Percentiles rank a stretch among this genome's conserved stretches.
These are phyloP conservation scores for Apiospora phragmitis DNA, from an alignment of 2,329 filamentous ascomycete species.

Conservation along the genomic window DNA sequence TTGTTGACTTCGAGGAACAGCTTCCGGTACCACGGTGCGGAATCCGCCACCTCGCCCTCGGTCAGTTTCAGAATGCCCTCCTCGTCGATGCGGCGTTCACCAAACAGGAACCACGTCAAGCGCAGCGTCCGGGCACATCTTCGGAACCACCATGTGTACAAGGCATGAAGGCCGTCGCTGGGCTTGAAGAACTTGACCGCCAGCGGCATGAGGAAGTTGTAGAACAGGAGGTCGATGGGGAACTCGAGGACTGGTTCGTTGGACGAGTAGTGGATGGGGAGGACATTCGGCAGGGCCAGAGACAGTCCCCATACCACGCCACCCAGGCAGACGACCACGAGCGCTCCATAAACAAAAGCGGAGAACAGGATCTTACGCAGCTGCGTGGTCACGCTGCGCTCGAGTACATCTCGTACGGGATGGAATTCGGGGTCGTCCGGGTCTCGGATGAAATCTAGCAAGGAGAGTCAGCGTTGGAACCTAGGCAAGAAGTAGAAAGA, in stretches of 20 bases:
- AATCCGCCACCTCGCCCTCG: slow-evolving; percentile 30
- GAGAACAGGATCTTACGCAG: slow-evolving; percentile 95
- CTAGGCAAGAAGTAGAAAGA: no score
- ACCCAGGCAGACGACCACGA: slow-evolving; percentile 90
- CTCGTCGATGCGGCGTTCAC: slow-evolving; percentile 77
- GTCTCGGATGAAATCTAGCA: slow-evolving; percentile 95
- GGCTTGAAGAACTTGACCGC: slow-evolving; percentile 83
- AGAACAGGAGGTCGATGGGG: slow-evolving; percentile 89
- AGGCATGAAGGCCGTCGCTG: slow-evolving; percentile 76
- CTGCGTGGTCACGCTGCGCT: slow-evolving; percentile 88
- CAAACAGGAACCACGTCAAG: slow-evolving; percentile 91
- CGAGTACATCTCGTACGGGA: slow-evolving; percentile 92
- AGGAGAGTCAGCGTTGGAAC: not conserved
- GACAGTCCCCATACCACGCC: slow-evolving; percentile 93
- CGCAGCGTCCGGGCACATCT: slow-evolving; percentile 78
- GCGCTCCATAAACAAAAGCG: slow-evolving; percentile 88
- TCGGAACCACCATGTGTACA: slow-evolving; percentile 97
- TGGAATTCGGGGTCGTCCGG: slow-evolving; percentile 98
- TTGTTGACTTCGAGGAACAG: slow-evolving; percentile 48
- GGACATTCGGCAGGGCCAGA: slow-evolving; percentile 65
- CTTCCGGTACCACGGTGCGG: slow-evolving; percentile 40
- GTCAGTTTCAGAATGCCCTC: slow-evolving; percentile 66
- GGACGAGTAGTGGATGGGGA: slow-evolving; percentile 92
- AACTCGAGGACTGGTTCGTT: slow-evolving; percentile 93
- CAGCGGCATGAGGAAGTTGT: slow-evolving; percentile 93